These are phyloP conservation scores for Vanrija pseudolonga DNA, from an alignment of 1,284 basidiomycete species.

Conservation along the genomic window DNA sequence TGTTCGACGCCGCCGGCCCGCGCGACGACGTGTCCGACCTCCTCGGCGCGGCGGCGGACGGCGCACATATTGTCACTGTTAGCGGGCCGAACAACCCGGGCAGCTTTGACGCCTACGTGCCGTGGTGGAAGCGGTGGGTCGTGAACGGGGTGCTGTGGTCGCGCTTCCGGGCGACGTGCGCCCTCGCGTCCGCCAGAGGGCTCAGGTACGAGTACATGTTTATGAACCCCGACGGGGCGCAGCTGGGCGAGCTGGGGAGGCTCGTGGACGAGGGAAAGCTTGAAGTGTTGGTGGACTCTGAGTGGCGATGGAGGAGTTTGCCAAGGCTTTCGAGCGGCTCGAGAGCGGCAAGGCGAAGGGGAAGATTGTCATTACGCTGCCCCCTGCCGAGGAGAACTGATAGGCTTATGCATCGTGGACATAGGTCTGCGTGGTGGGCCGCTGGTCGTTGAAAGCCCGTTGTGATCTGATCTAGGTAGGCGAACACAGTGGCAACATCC, in stretches of 20 bases:
- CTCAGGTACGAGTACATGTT: conserved; percentile 19
- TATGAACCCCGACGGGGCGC: conserved; percentile 15
- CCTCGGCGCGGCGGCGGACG: not conserved
- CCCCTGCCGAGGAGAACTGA: not conserved
- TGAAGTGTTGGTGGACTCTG: conserved; percentile 7
- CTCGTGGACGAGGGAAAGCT: conserved; percentile 14
- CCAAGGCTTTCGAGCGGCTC: conserved; percentile 13
- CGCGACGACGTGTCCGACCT: conserved; percentile 6
- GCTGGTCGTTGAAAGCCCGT: too few relatives aligned
- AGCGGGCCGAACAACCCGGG: conserved; percentile 7
- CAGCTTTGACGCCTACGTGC: conserved; percentile 5
- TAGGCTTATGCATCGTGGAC: too few relatives aligned
- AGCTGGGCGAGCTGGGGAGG: conserved; percentile 9
- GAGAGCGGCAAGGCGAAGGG: conserved; percentile 18
- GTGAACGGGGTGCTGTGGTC: not conserved
- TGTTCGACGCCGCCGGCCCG: conserved; percentile 17
- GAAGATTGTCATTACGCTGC: conserved; percentile 11
- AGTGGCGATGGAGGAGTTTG: conserved; percentile 4
- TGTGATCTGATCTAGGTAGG: too few relatives aligned
- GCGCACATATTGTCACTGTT: conserved; percentile 14
- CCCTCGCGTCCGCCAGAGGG: not conserved
- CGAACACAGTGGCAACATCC: too few relatives aligned
- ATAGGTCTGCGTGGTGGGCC: too few relatives aligned
- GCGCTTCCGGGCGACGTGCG: not conserved
- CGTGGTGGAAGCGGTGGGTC: conserved; percentile 2